These are phyloP conservation scores for Microbotryum violaceum DNA, from an alignment of 1,284 basidiomycete genomes.

Conservation along the genomic window DNA sequence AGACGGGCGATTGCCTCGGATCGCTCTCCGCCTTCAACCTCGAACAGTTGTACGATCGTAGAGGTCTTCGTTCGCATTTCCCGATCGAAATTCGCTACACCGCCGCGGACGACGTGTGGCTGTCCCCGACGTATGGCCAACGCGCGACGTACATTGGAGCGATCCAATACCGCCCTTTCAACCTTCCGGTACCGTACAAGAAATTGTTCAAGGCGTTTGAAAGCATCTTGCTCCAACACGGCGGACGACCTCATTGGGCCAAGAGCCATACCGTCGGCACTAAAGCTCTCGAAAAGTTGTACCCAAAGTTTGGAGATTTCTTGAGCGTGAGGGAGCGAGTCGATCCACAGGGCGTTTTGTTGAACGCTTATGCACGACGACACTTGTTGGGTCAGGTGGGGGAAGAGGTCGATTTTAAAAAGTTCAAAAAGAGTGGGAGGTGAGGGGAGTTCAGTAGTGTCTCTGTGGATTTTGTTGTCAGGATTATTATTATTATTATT, in stretches of 20 bases:
- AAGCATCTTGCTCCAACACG: conserved; percentile 59
- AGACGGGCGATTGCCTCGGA: conserved; percentile 54
- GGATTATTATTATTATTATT: too few relatives aligned
- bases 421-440: too few relatives aligned
- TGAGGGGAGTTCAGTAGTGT: too few relatives aligned
- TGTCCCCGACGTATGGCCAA: conserved; percentile 75
- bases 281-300: conserved; percentile 57
- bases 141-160: conserved; percentile 92
- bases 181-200: conserved; percentile 76
- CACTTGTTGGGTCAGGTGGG: conserved; percentile 44
- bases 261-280: conserved; percentile 78
- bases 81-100: conserved; percentile 90
- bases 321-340: conserved; percentile 58
- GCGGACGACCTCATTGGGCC: conserved; percentile 93
- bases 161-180: conserved; percentile 90
- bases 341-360: conserved; percentile 72
- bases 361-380: conserved; percentile 49
- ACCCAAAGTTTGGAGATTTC: conserved; percentile 80
- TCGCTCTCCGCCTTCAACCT: conserved; percentile 71
- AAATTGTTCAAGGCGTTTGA: conserved; percentile 75
- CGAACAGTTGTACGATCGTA: conserved; percentile 56
- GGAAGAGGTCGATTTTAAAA: too few relatives aligned
- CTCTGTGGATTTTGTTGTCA: too few relatives aligned
- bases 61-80: conserved; percentile 80
- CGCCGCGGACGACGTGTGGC: conserved; percentile 82